A percentile compares a stretch with the other conserved stretches of the same genome.
Evolutionary conservation across 2,329 filamentous ascomycete species (phyloP).

Genomic region (Alternaria burnsii): DNA sequence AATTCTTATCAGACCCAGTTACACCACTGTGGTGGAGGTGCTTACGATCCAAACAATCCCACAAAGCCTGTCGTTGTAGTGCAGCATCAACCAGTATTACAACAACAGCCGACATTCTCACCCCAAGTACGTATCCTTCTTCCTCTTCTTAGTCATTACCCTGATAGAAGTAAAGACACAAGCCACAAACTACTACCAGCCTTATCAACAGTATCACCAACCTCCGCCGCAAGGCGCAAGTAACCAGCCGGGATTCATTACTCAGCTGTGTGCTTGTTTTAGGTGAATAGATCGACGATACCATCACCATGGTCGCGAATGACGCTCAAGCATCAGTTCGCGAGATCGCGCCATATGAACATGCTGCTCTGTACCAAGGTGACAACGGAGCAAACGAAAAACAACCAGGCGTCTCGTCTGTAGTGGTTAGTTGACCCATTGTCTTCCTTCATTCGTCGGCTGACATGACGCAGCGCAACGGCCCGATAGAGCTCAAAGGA

Average conservation of each 20-base stretch:
- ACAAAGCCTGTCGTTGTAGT: conserved; percentile 9
- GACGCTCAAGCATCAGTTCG: conserved; percentile 23
- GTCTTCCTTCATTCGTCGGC: not conserved
- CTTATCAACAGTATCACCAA: conserved; percentile 12
- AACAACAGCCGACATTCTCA: conserved; percentile 14
- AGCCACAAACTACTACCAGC: conserved; percentile 13
- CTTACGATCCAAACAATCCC: conserved; percentile 24
- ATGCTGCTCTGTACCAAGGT: not conserved
- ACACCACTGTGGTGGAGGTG: conserved; percentile 26
- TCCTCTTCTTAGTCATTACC: not conserved
- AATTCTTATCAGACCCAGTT: not conserved
- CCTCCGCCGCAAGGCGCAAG: conserved; percentile 15
- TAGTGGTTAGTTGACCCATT: not conserved
- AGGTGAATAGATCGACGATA: not conserved
- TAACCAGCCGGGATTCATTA: conserved; percentile 24
- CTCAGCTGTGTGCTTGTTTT: conserved; percentile 31
- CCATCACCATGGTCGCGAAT: conserved; percentile 15
- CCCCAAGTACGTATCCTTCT: conserved; percentile 18
- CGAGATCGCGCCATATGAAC: conserved; percentile 15
- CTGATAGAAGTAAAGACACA: conserved; percentile 17
- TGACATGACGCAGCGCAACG: conserved; percentile 17
- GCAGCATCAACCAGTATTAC: conserved; percentile 19
- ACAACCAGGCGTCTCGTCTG: not conserved
- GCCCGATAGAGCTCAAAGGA: conserved; percentile 26
- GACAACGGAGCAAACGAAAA: conserved; percentile 1